Evolutionary conservation across 345 rosid species (phyloP).

Genomic region (Lepidium didymum): DNA sequence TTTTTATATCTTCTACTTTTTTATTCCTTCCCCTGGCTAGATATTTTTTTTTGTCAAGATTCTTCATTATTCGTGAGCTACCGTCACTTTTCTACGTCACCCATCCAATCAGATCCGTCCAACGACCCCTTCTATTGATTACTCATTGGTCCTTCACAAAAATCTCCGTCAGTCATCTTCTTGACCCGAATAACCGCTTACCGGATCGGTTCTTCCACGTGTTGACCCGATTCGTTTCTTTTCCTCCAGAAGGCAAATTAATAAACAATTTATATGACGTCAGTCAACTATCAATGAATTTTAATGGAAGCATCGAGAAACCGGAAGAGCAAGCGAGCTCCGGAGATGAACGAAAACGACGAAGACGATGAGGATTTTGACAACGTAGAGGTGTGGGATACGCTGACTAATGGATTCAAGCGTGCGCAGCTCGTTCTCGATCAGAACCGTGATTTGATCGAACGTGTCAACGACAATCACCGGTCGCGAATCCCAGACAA

Average conservation of each 20-base stretch:
- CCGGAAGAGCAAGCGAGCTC: conserved; percentile 1
- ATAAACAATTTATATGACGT: not conserved
- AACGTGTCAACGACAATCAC: conserved; percentile 68
- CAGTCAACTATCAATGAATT: not conserved
- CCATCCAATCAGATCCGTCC: not conserved
- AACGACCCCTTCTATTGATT: not conserved
- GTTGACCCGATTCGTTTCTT: not conserved
- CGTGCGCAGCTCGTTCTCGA: conserved; percentile 56
- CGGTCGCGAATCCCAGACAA: conserved; percentile 46
- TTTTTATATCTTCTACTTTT: too few species aligned
- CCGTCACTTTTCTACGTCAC: not conserved
- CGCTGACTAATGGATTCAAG: conserved; percentile 35
- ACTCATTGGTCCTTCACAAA: not conserved
- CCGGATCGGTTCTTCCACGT: not conserved
- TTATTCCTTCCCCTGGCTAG: too few species aligned
- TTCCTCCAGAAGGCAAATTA: not conserved
- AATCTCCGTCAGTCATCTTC: not conserved
- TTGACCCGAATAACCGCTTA: not conserved
- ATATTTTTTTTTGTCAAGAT: not conserved
- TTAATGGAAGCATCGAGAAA: conserved; percentile 14
- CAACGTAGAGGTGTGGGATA: conserved; percentile 46
- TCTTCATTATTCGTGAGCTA: not conserved
- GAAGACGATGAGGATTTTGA: conserved; percentile 25
- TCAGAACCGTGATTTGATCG: conserved; percentile 51
- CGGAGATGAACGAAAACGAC: not conserved